Base-by-base conservation (phyloP, 192 early-diverging fungal genomes). In the Coemansia sp. region DNA sequence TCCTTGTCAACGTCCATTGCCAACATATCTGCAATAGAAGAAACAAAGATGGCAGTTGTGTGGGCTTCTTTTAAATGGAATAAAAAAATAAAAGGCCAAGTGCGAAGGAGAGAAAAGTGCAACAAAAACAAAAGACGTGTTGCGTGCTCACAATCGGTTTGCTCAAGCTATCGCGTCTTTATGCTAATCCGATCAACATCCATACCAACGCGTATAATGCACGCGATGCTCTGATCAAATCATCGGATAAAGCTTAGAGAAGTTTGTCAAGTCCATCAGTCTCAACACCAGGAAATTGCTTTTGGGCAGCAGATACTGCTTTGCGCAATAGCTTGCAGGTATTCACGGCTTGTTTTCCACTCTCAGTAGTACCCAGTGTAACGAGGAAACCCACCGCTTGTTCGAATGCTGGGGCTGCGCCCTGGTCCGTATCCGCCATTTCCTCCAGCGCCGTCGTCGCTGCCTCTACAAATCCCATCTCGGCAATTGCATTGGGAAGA, bases 391-490 rank as follows among this genome's bases (percentile, higher is more conserved):
- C 71, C 4, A 48, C 57, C 3, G 65, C 71, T 60, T 73, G 76
- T 62, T 72, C 75, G 27, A 66, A 62, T 38, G 58, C 69, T 22
- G 62, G 48, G 4, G 48, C 58, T 26, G 62, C 79, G 26, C 71
- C 82, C 7, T 68, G 75, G 4, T 70, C 69, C 5, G 76, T 69
- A 5, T 63, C 73, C 54, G 47, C 31, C 48, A 85, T 81, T 55
- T 79, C 78, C 52, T 71, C 58, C 54, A 88, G 44, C 1, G 86
- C 71, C 0, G 44, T 51, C 18, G 78, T 74, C n/a, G 87, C 58
- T 4, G 76, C 73, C 0, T 74, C 71, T 7, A 83, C 51, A 49
- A 84, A 72, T 18, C 83, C 81, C 47, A 85, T 65, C 22, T 85
- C 62, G 3, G 65, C 68, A 22, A 88, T 67, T 7, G 73, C 62